Evolutionary conservation across 2,329 filamentous ascomycete genomes (phyloP).

Genomic region (Dendryphion nanum): DNA sequence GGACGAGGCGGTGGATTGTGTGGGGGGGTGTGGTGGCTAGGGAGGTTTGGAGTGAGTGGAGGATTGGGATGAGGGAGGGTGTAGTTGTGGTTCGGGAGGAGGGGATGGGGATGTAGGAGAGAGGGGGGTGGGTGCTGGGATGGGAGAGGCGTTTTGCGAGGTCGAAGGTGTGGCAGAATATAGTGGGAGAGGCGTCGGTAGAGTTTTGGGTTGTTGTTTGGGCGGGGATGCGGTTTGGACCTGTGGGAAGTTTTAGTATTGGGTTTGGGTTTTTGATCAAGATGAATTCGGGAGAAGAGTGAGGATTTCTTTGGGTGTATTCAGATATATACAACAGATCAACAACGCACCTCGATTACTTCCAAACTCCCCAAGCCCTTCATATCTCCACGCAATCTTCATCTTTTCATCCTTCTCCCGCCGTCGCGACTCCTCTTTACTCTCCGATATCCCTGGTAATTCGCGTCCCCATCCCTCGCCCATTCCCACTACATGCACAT

Average conservation of each 20-base stretch:
- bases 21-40: slow-evolving; percentile 51
- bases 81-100: slow-evolving; percentile 48
- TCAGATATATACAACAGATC: too few relatives aligned
- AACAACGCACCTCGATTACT: background rate
- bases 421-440: slow-evolving; percentile 32
- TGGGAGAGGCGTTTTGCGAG: slow-evolving; percentile 50
- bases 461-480: slow-evolving; percentile 79
- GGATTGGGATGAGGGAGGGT: slow-evolving; percentile 66
- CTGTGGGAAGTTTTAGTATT: slow-evolving; percentile 4
- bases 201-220: slow-evolving; percentile 38
- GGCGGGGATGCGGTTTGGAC: slow-evolving; percentile 12
- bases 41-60: slow-evolving; percentile 60
- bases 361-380: slow-evolving; percentile 70
- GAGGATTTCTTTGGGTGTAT: too few relatives aligned
- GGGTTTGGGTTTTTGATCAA: background rate
- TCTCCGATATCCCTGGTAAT: slow-evolving; percentile 68
- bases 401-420: slow-evolving; percentile 64
- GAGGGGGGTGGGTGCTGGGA: slow-evolving; percentile 36
- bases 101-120: slow-evolving; percentile 53
- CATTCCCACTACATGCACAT: slow-evolving; percentile 80
- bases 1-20: slow-evolving; percentile 73
- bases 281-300: too few relatives aligned
- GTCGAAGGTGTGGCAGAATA: slow-evolving; percentile 54
- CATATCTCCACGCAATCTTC: slow-evolving; percentile 99
- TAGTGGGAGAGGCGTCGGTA: too few relatives aligned